Evolutionary conservation across 1,139 yeast species (phyloP).

Genomic region (Insectozyma bohioensis): DNA sequence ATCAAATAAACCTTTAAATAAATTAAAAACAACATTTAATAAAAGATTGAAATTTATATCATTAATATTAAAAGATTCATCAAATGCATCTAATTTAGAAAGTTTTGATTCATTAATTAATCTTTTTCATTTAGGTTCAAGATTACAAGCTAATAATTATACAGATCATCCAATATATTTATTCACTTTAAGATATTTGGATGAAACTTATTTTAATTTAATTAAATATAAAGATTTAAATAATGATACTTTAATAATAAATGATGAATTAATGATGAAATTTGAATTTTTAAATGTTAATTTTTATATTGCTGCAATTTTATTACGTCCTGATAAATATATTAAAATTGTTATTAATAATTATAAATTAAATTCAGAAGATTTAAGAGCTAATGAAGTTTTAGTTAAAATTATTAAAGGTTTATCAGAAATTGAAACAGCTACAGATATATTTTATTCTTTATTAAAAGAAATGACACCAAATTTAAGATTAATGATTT

Average conservation of each 20-base stretch:
- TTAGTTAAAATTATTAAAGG: constrained; percentile 42
- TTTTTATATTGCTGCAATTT: constrained; percentile 43
- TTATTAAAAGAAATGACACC: constrained; percentile 24
- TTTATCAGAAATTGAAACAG: constrained; percentile 31
- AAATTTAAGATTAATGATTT: constrained; percentile 30
- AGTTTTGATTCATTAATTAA: constrained; percentile 45
- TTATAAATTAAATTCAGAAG: constrained; percentile 27
- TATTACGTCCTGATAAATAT: constrained; percentile 39
- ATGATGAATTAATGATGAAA: constrained; percentile 18
- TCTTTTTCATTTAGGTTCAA: constrained; percentile 44
- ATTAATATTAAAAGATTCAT: constrained; percentile 34
- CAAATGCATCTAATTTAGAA: constrained; percentile 37
- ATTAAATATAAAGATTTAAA: constrained; percentile 18
- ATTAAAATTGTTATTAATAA: constrained; percentile 23
- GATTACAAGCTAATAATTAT: constrained; percentile 22
- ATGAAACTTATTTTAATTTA: constrained; percentile 34
- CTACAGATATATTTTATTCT: constrained; percentile 21
- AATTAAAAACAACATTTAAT: constrained; percentile 34
- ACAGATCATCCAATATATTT: constrained; percentile 40
- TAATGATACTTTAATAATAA: constrained; percentile 16
- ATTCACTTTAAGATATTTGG: constrained; percentile 43
- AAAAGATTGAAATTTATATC: constrained; percentile 36
- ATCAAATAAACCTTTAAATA: constrained; percentile 25
- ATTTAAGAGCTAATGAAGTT: constrained; percentile 29
- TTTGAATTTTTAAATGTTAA: constrained; percentile 34